Evolutionary conservation across 2,329 filamentous ascomycete species (phyloP), one percentile per base, ranked within the genome.

Genomic region (Pestalotiopsis fici): DNA sequence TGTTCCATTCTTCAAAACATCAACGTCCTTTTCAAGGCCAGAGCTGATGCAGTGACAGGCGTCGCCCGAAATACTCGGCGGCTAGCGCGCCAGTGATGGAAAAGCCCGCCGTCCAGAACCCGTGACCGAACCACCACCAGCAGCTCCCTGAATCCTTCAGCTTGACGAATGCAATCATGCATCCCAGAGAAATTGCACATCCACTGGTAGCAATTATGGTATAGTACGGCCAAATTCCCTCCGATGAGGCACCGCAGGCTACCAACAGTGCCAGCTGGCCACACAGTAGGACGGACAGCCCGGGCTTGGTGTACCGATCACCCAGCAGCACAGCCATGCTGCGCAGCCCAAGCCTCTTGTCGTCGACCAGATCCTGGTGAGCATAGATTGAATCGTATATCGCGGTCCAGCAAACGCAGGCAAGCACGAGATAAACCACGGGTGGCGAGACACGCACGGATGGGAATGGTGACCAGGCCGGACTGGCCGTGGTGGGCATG

Each of bases 361-460:
- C 78, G 39, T 80, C 78, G 21, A 69, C 69, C 5, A 77, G 59
- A 62, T 80, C 79, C 65, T 79, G 77, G 63, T 77, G 73, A 4
- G 77, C 78, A 66, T 80, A 80, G 59, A 80, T 76, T 7, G 77
- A 79, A 67, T 80, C 78, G 67, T 76, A 79, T 59, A 79, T 74
- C 62, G 77, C 67, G 6, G 72, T 74, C 77, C 77, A 79, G 4
- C 79, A 65, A 3, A 75, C 72, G 56, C 69, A 71, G 6, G 76
- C 76, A n/a, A 73, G 25, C 39, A 75, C 72, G 37, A 78, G 71
- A 59, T 71, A 73, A 3, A 69, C 64, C 13, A 72, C 72, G 6
- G 55, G 21, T 6, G 55, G n/a, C 59, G 76, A 70, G 35, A 72
- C 65, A n/a, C n/a, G n/a, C n/a, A n/a, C n/a, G n/a, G n/a, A n/a